phyloP scores from a whole-genome alignment of 1,139 yeast genomes.

The Magnusiomyces fungicola region DNA sequence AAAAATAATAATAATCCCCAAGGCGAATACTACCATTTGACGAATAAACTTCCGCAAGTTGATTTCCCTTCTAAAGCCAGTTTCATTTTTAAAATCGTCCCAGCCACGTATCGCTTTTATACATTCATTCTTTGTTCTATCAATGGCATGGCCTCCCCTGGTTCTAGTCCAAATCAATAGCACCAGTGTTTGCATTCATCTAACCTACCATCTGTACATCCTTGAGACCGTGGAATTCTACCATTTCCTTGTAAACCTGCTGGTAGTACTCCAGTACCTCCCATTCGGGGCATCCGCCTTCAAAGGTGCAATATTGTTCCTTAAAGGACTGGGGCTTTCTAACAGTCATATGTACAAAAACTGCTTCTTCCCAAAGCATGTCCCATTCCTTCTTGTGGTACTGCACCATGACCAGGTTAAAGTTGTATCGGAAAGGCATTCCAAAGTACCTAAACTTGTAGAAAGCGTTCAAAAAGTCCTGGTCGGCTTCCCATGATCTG shows the following conservation, averaged over 20 bases:
- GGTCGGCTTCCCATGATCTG: constrained; percentile 24
- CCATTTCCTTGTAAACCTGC: constrained; percentile 21
- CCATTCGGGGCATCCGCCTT: constrained; percentile 16
- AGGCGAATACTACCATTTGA: no score
- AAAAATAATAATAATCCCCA: no score
- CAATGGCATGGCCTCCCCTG: no score
- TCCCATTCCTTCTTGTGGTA: constrained; percentile 20
- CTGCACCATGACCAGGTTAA: constrained; percentile 21
- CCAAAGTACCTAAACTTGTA: constrained; percentile 20
- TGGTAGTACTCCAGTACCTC: constrained; percentile 21
- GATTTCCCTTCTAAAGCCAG: no score
- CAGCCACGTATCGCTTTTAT: no score
- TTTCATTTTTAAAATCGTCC: no score
- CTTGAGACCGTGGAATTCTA: constrained; percentile 20
- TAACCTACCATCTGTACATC: no score
- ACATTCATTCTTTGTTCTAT: no score
- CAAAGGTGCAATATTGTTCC: constrained; percentile 9
- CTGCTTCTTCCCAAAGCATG: constrained; percentile 23
- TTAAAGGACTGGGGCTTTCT: constrained; percentile 9
- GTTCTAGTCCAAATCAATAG: no score
- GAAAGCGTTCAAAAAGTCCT: constrained; percentile 22
- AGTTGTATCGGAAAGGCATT: constrained; percentile 23
- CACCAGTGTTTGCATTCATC: no score
- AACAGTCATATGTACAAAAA: constrained; percentile 20
- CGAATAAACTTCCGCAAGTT: no score